Percentiles rank a stretch among this genome's conserved stretches.
Conservation (phyloP, 2,329 filamentous ascomycete species). For the Stenocarpella maydis region DNA sequence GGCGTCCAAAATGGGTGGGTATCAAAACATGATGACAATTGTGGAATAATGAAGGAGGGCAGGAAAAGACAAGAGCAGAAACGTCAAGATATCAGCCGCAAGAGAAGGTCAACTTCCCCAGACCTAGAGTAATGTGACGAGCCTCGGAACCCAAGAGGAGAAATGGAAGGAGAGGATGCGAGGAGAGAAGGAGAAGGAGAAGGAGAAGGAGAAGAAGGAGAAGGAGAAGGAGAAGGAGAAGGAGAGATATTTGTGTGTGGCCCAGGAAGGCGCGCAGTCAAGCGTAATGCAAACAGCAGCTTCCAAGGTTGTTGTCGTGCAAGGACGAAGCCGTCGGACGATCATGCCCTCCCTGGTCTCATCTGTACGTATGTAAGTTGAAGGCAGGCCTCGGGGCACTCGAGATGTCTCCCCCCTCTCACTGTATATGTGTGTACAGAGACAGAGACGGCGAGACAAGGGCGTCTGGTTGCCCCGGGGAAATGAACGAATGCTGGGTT, state of each 20-base stretch:
- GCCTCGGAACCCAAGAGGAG: background rate
- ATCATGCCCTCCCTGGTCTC: slow-evolving; percentile 9
- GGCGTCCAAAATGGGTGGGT: slow-evolving; percentile 30
- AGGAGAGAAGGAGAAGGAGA: too few species aligned
- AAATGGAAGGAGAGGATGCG: slow-evolving; percentile 7
- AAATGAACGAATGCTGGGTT: slow-evolving; percentile 26
- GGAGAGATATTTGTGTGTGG: background rate
- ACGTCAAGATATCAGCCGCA: slow-evolving; percentile 8
- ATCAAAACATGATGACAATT: slow-evolving; percentile 32
- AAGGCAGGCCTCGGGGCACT: background rate
- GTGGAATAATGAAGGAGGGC: slow-evolving; percentile 21
- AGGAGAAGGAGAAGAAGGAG: background rate
- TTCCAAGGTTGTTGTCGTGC: slow-evolving; percentile 16
- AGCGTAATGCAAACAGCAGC: slow-evolving; percentile 15
- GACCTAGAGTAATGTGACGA: slow-evolving; percentile 5
- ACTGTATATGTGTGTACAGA: background rate
- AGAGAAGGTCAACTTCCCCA: slow-evolving; percentile 32
- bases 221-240: slow-evolving; percentile 7
- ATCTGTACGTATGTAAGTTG: slow-evolving; percentile 10
- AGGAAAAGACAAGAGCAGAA: slow-evolving; percentile 8
- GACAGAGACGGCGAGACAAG: background rate
- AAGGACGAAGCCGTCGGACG: slow-evolving; percentile 24
- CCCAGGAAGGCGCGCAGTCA: slow-evolving; percentile 15
- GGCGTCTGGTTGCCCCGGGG: slow-evolving; percentile 22
- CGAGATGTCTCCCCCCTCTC: too few species aligned